Evolutionary conservation across 192 early-diverging fungal genomes (phyloP), one percentile per base, ranked within the genome.

Genomic region (Entophlyctis helioformis): DNA sequence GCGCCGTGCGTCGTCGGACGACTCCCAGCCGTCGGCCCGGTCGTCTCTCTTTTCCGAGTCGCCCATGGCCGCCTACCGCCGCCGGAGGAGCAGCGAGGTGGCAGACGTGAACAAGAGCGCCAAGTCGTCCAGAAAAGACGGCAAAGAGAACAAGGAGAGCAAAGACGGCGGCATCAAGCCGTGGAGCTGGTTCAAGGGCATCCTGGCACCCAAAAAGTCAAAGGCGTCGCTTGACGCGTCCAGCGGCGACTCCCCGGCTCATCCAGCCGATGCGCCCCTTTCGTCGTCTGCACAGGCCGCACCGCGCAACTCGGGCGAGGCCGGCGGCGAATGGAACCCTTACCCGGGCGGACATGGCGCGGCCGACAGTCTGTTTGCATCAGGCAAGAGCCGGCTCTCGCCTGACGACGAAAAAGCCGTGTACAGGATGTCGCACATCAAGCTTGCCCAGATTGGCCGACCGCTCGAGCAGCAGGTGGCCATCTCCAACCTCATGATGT

Each of bases 401-500:
- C 45, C 25, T n/a, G 54, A 64, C n/a, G 46, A 49, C 35, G 62
- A 64, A 44, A 64, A 57, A 26, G 19, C 47, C 8, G 38, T 64
- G 3, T 64, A 72, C 52, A 39, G 57, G 36, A 46, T 66, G 18
- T 69, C 66, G 3, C 71, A 73, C 48, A 56, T 54, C 45, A 73
- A 73, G 44, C 50, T 73, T 3, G 62, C 71, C 9, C 55, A 69
- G 44, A 45, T 44, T 20, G 46, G 63, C 1, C 55, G 66, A 3
- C 57, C 71, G 2, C 55, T 73, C 28, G 12, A 36, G 16, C 53
- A 73, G 20, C 71, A 73, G 48, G 71, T 73, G 15, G 42, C 63
- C 48, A 63, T 73, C n/a, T 49, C 50, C 18, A 73, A 73, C 44
- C 48, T 69, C 26, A 73, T 73, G 71, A 51, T 68, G 42, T 73